Percentiles rank a stretch among this genome's conserved stretches.
These are phyloP conservation scores for Kwoniella sp. DNA, from an alignment of 768 basidiomycete species.

Conservation along the genomic window DNA sequence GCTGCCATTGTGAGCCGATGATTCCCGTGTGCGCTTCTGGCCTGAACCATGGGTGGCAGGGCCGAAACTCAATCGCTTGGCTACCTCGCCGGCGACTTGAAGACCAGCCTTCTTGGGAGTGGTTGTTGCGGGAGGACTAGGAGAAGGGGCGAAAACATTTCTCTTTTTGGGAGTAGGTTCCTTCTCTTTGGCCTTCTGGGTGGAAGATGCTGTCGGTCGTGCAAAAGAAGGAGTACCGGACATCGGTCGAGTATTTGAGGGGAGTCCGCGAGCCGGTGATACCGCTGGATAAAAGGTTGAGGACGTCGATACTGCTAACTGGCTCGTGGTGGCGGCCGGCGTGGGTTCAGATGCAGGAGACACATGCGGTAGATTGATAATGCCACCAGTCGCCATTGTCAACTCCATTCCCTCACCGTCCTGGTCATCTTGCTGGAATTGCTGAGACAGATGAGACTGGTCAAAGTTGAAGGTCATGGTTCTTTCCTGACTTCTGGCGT, in stretches of 20 bases:
- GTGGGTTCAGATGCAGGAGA: conserved; percentile 10
- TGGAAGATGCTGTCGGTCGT: conserved; percentile 47
- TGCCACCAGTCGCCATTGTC: conserved; percentile 49
- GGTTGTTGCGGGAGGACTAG: conserved; percentile 41
- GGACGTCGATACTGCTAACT: not conserved
- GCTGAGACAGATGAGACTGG: conserved; percentile 11
- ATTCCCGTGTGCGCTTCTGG: conserved; percentile 27
- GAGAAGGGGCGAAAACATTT: conserved; percentile 54
- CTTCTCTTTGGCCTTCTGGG: conserved; percentile 28
- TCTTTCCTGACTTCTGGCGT: conserved; percentile 26
- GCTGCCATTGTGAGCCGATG: conserved; percentile 17
- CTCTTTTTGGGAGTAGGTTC: conserved; percentile 27
- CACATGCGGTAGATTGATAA: conserved; percentile 26
- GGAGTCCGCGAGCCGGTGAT: conserved; percentile 19
- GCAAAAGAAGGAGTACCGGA: conserved; percentile 47
- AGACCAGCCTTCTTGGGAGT: conserved; percentile 45
- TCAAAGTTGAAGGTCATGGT: conserved; percentile 52
- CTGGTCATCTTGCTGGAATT: conserved; percentile 15
- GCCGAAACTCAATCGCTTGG: conserved; percentile 50
- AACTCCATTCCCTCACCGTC: conserved; percentile 51
- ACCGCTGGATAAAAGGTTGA: conserved; percentile 5
- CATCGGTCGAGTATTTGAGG: conserved; percentile 28
- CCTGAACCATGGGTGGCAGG: conserved; percentile 31
- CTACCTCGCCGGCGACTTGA: conserved; percentile 51
- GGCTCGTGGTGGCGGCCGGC: not conserved